phyloP scores from a whole-genome alignment of 2,329 filamentous ascomycete species.

The Fusarium sp. region DNA sequence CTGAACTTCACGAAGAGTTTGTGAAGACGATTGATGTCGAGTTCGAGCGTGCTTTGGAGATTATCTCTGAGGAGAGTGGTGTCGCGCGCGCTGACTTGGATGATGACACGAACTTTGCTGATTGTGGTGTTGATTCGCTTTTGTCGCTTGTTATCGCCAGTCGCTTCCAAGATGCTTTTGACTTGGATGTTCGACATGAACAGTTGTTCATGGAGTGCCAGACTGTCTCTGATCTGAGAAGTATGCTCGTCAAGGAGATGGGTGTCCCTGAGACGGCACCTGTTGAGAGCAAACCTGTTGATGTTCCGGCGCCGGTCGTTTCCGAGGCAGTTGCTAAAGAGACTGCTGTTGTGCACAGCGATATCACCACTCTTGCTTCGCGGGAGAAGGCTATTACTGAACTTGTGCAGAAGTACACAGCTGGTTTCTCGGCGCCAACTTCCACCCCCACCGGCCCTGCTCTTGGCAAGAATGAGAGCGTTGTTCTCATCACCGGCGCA shows the following conservation, averaged over 20 bases:
- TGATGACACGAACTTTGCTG: slow-evolving; percentile 67
- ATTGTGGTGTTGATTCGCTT: slow-evolving; percentile 70
- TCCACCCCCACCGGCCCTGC: neutral
- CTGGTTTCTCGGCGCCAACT: neutral
- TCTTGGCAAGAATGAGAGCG: neutral
- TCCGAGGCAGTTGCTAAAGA: neutral
- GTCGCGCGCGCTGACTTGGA: slow-evolving; percentile 65
- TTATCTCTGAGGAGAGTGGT: slow-evolving; percentile 63
- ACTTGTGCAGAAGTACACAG: slow-evolving; percentile 14
- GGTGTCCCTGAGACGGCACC: neutral
- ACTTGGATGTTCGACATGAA: slow-evolving; percentile 18
- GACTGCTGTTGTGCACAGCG: neutral
- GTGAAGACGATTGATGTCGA: slow-evolving; percentile 5
- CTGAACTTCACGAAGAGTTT: slow-evolving; percentile 15
- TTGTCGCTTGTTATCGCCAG: slow-evolving; percentile 68
- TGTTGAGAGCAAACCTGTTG: neutral
- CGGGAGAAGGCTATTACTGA: slow-evolving; percentile 12
- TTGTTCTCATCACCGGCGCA: slow-evolving; percentile 16
- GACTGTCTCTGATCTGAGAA: slow-evolving; percentile 16
- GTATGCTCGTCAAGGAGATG: slow-evolving; percentile 18
- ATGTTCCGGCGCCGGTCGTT: neutral
- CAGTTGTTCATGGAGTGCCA: slow-evolving; percentile 33
- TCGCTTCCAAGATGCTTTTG: slow-evolving; percentile 60
- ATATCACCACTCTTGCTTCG: neutral
- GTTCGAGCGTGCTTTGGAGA: slow-evolving; percentile 31